Evolutionary conservation across 1,284 basidiomycete species (phyloP), one percentile per base, ranked within the genome.

Genomic region (Cutaneotrichosporon cavernicola): DNA sequence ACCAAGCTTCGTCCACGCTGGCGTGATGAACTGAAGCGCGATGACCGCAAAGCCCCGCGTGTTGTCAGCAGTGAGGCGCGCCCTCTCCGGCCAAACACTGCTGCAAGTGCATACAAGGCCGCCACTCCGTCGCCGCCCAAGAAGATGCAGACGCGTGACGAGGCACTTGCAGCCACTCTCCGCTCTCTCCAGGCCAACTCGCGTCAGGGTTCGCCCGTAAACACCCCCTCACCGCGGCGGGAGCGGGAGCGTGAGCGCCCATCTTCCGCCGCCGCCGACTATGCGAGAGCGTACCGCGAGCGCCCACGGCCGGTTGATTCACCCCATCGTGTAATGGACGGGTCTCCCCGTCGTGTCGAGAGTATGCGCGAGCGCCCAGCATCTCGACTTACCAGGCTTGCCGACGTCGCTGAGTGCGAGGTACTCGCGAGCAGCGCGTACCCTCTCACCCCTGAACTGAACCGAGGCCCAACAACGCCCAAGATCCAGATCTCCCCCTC

Each of bases 11-110:
- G 43, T 4, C 43, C 43, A 7, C 43, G 73, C 67, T 64, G 11
- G 5, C 43, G 43, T 18, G 43, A 46, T 18, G 43, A 46, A 18
- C 18, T 46, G 18, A 57, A 60, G 52, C 31, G 46, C 46, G 36
- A 26, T 34, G 40, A 40, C 5, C 13, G n/a, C 5, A 30, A 21
- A 21, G 5, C 30, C 10, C 43, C 34, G n/a, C 56, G 56, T 16
- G n/a, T 46, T 3, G 47, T 46, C 32, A 59, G 60, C 9, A 72
- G 73, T 1, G 66, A 55, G 47, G 58, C 61, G 34, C 26, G 52
- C 4, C 63, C 66, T 26, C 26, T 65, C 5, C 64, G 64, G 26
- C 31, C 51, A 5, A 47, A 46, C 32, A 61, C 47, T 21, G 22
- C 8, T 9, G 18, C 43, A 7, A 18, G 43, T n/a, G 43, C n/a